Conservation (phyloP, 2,329 filamentous ascomycete genomes). For the Epichloe glyceriae region DNA sequence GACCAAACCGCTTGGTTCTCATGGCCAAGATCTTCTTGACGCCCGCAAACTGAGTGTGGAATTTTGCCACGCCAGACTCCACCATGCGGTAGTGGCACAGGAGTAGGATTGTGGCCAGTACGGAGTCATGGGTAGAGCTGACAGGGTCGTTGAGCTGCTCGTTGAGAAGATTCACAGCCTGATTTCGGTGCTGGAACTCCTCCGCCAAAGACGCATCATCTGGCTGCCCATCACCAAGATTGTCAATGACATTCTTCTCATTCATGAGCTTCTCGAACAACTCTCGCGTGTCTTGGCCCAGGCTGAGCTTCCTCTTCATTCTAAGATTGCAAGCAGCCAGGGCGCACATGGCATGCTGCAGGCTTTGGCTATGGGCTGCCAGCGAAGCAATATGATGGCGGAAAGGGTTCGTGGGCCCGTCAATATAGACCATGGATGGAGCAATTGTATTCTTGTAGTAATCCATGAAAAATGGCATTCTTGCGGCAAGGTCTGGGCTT, state of each 20-base stretch:
- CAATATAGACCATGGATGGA: constrained; percentile 81
- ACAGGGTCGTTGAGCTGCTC: constrained; percentile 65
- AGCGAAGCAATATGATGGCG: constrained; percentile 69
- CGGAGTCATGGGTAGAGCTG: constrained; percentile 70
- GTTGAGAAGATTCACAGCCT: constrained; percentile 74
- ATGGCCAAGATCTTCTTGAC: constrained; percentile 81
- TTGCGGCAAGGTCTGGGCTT: constrained; percentile 54
- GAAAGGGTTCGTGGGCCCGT: constrained; percentile 76
- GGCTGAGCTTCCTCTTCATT: constrained; percentile 61
- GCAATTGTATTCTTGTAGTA: constrained; percentile 92
- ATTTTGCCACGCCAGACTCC: constrained; percentile 84
- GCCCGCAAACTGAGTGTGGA: constrained; percentile 84
- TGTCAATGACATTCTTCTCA: constrained; percentile 32
- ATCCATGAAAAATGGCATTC: constrained; percentile 80
- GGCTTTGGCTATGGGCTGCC: constrained; percentile 61
- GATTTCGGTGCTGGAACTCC: constrained; percentile 66
- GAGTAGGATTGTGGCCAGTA: constrained; percentile 74
- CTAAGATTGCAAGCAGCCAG: constrained; percentile 80
- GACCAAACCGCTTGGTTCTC: constrained; percentile 37
- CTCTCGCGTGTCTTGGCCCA: constrained; percentile 43
- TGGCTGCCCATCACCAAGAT: constrained; percentile 31
- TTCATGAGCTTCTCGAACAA: constrained; percentile 33
- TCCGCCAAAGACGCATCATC: constrained; percentile 61
- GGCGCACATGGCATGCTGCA: constrained; percentile 89
- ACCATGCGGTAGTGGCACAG: constrained; percentile 89